Conservation (phyloP, 2,329 filamentous ascomycete genomes). For the Nothopassalora personata region DNA sequence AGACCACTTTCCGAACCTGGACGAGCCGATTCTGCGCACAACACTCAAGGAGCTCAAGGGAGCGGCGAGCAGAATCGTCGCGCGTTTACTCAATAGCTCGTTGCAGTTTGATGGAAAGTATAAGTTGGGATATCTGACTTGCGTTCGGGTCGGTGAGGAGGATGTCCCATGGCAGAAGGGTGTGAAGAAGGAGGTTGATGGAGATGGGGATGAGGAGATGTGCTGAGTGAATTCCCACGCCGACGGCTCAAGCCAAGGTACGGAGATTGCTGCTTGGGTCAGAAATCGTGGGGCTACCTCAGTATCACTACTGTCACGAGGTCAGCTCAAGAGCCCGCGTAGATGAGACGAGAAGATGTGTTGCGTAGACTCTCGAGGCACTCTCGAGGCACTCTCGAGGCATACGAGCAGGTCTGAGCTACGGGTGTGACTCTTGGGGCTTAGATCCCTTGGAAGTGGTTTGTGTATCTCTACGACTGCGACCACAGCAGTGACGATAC, state of each 20-base stretch:
- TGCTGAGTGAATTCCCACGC: not conserved
- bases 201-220: not conserved
- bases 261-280: too few species aligned
- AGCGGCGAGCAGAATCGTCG: not conserved
- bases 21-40: not conserved
- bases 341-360: too few species aligned
- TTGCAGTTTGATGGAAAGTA: constrained; percentile 2
- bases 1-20: not conserved
- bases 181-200: constrained; percentile 4
- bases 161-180: constrained; percentile 30
- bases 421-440: not conserved
- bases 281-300: too few species aligned
- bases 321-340: too few species aligned
- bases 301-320: too few species aligned
- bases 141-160: constrained; percentile 24
- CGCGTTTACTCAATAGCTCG: not conserved
- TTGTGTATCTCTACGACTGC: not conserved
- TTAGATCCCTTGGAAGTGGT: not conserved
- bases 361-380: too few species aligned
- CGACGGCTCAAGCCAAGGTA: too few species aligned
- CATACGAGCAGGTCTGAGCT: not conserved
- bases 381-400: not conserved
- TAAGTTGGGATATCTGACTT: constrained; percentile 34
- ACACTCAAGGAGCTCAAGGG: not conserved
- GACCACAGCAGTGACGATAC: not conserved